phyloP scores from a whole-genome alignment of 768 basidiomycete species.

The Pleurotus ostreatus region DNA sequence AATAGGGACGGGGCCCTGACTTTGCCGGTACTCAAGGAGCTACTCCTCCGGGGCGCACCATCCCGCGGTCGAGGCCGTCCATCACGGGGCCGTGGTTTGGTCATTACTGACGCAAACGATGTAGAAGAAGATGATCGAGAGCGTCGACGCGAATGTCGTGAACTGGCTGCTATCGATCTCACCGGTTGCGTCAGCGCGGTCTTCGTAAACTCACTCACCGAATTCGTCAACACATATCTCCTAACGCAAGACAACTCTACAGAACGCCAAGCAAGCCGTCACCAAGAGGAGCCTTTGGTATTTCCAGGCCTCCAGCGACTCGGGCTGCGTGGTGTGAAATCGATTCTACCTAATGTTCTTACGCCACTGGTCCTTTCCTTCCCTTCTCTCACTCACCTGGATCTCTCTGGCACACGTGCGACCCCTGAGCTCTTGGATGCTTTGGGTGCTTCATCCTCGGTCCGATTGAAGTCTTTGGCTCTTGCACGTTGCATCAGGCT shows the following conservation, averaged over 20 bases:
- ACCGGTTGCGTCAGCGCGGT: conserved; percentile 93
- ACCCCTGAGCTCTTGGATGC: conserved; percentile 69
- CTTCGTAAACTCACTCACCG: conserved; percentile 81
- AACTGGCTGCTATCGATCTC: conserved; percentile 86
- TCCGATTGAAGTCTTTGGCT: conserved; percentile 74
- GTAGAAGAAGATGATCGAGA: conserved; percentile 76
- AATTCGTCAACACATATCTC: conserved; percentile 73
- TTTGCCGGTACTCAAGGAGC: conserved; percentile 78
- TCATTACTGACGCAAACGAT: conserved; percentile 45
- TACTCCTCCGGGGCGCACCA: conserved; percentile 81
- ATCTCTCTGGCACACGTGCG: conserved; percentile 85
- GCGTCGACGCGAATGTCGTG: conserved; percentile 65
- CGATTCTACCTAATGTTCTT: conserved; percentile 64
- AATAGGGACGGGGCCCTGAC: conserved; percentile 74
- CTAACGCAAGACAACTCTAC: conserved; percentile 35
- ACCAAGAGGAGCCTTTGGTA: conserved; percentile 46
- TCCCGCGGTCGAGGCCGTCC: conserved; percentile 68
- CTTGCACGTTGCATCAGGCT: conserved; percentile 84
- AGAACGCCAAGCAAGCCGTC: conserved; percentile 24
- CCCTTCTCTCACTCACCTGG: conserved; percentile 84
- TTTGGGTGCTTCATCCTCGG: conserved; percentile 58
- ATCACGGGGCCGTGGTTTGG: conserved; percentile 55
- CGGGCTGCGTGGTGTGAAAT: conserved; percentile 79
- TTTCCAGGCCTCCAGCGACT: conserved; percentile 76
- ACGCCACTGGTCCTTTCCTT: conserved; percentile 76